phyloP scores from a whole-genome alignment of 1,284 basidiomycete genomes.

The Macrocybe sp. region DNA sequence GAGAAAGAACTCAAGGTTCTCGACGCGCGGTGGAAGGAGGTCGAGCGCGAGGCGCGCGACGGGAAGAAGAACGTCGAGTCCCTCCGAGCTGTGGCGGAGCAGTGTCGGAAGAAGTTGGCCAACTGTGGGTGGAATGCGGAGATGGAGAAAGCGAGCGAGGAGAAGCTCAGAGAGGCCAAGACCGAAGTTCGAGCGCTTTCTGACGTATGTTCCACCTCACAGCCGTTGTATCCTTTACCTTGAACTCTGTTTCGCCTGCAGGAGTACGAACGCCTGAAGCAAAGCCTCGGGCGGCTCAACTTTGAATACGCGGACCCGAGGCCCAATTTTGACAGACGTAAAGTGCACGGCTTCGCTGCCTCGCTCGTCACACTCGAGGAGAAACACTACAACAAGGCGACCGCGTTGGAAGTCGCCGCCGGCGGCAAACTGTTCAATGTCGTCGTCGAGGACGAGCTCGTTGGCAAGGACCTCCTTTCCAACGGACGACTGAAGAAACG shows the following conservation, averaged over 20 bases:
- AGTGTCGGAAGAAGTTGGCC: constrained; percentile 47
- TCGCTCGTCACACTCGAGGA: constrained; percentile 75
- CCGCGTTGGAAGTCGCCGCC: constrained; percentile 92
- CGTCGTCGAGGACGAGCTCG: constrained; percentile 87
- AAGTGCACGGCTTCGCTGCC: constrained; percentile 94
- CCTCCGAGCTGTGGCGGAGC: constrained; percentile 60
- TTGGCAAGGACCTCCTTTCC: constrained; percentile 83
- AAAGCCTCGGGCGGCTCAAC: constrained; percentile 68
- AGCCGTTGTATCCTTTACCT: constrained; percentile 2
- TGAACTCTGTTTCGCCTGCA: constrained; percentile 23
- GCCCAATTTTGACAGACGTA: constrained; percentile 79
- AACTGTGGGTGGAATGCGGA: constrained; percentile 78
- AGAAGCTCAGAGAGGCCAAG: constrained; percentile 52
- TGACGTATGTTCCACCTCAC: constrained; percentile 48
- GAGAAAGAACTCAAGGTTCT: constrained; percentile 80
- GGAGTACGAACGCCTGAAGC: constrained; percentile 71
- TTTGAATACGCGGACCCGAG: constrained; percentile 82
- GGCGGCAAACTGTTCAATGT: constrained; percentile 93
- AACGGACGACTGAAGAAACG: constrained; percentile 85
- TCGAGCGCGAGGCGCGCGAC: constrained; percentile 79
- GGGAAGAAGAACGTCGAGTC: constrained; percentile 66
- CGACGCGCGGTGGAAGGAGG: constrained; percentile 78
- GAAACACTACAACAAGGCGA: constrained; percentile 73
- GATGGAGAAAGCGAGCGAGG: constrained; percentile 66
- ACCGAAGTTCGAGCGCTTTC: constrained; percentile 53